These are phyloP conservation scores for Spathaspora boniae DNA, from an alignment of 805 yeast genomes.

Conservation along the genomic window DNA sequence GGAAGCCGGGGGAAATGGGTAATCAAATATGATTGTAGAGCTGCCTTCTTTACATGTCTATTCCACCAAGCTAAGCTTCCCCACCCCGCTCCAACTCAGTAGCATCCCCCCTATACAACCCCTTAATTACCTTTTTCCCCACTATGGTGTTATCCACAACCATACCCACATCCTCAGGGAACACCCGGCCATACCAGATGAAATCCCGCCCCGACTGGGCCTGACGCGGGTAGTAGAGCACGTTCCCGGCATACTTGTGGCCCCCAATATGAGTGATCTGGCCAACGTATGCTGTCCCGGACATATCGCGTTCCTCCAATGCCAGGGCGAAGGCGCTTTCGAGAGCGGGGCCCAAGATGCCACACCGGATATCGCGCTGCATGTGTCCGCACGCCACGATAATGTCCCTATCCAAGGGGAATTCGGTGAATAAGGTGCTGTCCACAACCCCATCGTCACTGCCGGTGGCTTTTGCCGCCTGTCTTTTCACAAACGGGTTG, in stretches of 20 bases:
- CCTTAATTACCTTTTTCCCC: constrained; percentile 48
- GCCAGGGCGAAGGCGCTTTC: constrained; percentile 47
- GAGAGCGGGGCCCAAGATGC: constrained; percentile 58
- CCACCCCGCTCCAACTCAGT: too few species aligned
- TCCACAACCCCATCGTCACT: background rate
- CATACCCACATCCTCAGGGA: constrained; percentile 64
- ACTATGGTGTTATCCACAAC: constrained; percentile 54
- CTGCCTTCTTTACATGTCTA: too few species aligned
- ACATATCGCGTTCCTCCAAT: too few species aligned
- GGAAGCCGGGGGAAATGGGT: too few species aligned
- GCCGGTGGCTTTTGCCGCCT: constrained; percentile 1
- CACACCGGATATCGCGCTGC: constrained; percentile 64
- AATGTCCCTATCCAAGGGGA: constrained; percentile 20
- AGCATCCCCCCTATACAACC: constrained; percentile 50
- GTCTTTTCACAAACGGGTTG: constrained; percentile 21
- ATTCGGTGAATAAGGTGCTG: constrained; percentile 5
- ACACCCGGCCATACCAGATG: constrained; percentile 77
- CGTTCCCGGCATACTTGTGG: constrained; percentile 82
- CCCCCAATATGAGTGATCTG: constrained; percentile 79
- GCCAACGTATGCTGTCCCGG: constrained; percentile 44
- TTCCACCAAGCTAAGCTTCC: background rate
- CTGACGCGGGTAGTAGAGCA: constrained; percentile 45
- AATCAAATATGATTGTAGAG: too few species aligned
- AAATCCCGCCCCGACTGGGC: constrained; percentile 30
- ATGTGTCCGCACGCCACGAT: constrained; percentile 66